Percentiles rank a stretch among this genome's conserved stretches.
Conservation (phyloP, 129 eudicot genomes). For the Glebionis coronaria region DNA sequence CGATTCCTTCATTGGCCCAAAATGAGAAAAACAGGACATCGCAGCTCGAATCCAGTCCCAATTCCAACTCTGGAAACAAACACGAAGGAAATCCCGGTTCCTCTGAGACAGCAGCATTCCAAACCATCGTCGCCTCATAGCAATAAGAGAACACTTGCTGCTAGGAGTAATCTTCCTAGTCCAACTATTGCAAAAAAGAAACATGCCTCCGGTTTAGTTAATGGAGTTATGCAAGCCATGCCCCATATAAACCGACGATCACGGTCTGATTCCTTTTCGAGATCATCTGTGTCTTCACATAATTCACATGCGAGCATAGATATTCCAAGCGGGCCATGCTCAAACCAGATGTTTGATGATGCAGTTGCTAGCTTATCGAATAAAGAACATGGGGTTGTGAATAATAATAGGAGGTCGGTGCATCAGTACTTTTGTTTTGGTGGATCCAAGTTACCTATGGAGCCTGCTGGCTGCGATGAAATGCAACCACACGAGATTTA, state of each 20-base stretch:
- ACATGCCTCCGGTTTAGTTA: conserved; percentile 60
- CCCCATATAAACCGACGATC: conserved; percentile 42
- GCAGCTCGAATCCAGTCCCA: conserved; percentile 19
- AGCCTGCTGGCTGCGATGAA: conserved; percentile 22
- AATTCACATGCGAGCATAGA: conserved; percentile 48
- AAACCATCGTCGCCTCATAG: conserved; percentile 47
- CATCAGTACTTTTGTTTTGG: conserved; percentile 70
- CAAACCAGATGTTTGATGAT: conserved; percentile 35
- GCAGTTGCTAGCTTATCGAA: conserved; percentile 22
- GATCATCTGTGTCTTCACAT: conserved; percentile 50
- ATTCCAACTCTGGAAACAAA: background rate
- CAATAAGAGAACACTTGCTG: conserved; percentile 71
- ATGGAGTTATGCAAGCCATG: conserved; percentile 68
- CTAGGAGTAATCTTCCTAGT: conserved; percentile 63
- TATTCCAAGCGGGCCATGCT: conserved; percentile 39
- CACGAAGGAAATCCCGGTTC: conserved; percentile 39
- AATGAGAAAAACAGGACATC: conserved; percentile 34
- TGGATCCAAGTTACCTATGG: conserved; percentile 29
- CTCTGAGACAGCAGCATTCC: conserved; percentile 62
- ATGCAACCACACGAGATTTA: conserved; percentile 44
- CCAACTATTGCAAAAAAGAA: conserved; percentile 71
- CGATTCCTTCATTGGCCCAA: conserved; percentile 76
- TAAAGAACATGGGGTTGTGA: conserved; percentile 35
- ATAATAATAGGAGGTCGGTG: conserved; percentile 44
- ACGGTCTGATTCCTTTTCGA: conserved; percentile 55